Conservation (phyloP, 306 rosid species). For the Dryas drummondii region DNA sequence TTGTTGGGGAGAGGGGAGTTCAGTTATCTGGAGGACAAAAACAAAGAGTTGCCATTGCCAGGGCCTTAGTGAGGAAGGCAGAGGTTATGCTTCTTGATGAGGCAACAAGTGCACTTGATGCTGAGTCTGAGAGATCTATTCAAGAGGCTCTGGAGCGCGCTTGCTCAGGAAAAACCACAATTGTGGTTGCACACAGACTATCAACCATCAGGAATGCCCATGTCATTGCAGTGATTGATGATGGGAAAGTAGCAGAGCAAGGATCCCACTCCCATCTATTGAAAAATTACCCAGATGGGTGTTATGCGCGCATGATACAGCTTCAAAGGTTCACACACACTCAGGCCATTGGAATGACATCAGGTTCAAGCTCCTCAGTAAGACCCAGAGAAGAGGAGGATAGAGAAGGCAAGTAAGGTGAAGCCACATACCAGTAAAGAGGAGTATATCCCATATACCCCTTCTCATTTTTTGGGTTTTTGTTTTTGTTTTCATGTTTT, state of each 20-base stretch:
- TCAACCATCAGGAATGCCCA: conserved; percentile 85
- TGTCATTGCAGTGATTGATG: conserved; percentile 90
- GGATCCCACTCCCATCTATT: conserved; percentile 93
- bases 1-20: conserved; percentile 93
- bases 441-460: conserved; percentile 50
- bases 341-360: conserved; percentile 83
- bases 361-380: conserved; percentile 77
- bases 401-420: conserved; percentile 47
- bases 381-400: conserved; percentile 67
- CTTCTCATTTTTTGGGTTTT: conserved; percentile 45
- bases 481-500: conserved; percentile 35
- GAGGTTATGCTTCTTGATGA: conserved; percentile 94
- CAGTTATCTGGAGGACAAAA: conserved; percentile 96
- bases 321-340: conserved; percentile 80
- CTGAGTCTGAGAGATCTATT: conserved; percentile 90
- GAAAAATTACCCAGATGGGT: conserved; percentile 86
- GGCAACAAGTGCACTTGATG: conserved; percentile 97
- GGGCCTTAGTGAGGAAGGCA: conserved; percentile 86
- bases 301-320: conserved; percentile 88
- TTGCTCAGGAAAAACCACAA: conserved; percentile 81
- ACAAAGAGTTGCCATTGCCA: conserved; percentile 88
- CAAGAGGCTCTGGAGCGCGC: conserved; percentile 97
- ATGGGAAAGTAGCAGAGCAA: conserved; percentile 97
- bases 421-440: conserved; percentile 28
- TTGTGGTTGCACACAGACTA: conserved; percentile 85